Percentiles rank a stretch among this genome's conserved stretches.
Evolutionary conservation across 2,329 filamentous ascomycete species (phyloP).

Genomic region (Alternaria viburni): DNA sequence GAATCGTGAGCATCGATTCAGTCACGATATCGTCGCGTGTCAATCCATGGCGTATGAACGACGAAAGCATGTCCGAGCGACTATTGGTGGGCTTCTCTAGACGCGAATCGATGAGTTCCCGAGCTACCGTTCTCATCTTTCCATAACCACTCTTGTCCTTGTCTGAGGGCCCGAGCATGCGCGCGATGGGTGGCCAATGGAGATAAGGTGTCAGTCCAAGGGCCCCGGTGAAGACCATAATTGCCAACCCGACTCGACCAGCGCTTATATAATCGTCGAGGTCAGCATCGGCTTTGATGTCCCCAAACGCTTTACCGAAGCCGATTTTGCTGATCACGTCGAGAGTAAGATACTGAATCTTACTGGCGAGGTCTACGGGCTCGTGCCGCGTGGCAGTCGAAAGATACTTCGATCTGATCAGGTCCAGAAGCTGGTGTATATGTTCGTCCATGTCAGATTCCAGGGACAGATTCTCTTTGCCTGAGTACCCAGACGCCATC

Average conservation of each 20-base stretch:
- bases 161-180: slow-evolving; percentile 31
- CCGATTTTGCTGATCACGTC: slow-evolving; percentile 61
- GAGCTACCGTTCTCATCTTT: slow-evolving; percentile 27
- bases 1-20: slow-evolving; percentile 54
- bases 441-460: slow-evolving; percentile 57
- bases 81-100: slow-evolving; percentile 49
- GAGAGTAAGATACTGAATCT: slow-evolving; percentile 60
- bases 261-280: slow-evolving; percentile 53
- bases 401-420: slow-evolving; percentile 56
- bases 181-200: slow-evolving; percentile 26
- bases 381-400: slow-evolving; percentile 10
- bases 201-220: slow-evolving; percentile 20
- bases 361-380: slow-evolving; percentile 54
- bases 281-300: slow-evolving; percentile 57
- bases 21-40: slow-evolving; percentile 46
- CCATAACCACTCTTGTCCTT: slow-evolving; percentile 40
- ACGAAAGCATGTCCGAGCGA: slow-evolving; percentile 59
- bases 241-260: slow-evolving; percentile 38
- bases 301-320: slow-evolving; percentile 59
- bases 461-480: slow-evolving; percentile 59
- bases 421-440: slow-evolving; percentile 52
- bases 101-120: slow-evolving; percentile 25
- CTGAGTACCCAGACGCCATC: slow-evolving; percentile 60
- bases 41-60: slow-evolving; percentile 56
- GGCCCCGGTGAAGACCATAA: slow-evolving; percentile 7